These are phyloP conservation scores for Setaria italica DNA, from an alignment of 202 grass and related monocot species.

Conservation along the genomic window DNA sequence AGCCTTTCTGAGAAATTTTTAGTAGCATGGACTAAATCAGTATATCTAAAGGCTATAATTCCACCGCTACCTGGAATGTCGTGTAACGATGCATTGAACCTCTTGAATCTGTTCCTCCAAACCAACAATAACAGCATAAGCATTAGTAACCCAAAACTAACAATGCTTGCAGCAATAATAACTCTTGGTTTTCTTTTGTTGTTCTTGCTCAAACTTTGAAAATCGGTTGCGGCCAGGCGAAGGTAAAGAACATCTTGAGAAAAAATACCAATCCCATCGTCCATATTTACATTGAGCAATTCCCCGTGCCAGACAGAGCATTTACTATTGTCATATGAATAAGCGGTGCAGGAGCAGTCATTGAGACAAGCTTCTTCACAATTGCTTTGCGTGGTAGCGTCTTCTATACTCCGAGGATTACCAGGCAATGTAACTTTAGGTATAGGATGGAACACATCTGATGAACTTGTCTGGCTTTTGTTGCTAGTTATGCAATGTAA, in stretches of 20 bases:
- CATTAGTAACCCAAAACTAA: not conserved
- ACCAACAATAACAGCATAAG: not conserved
- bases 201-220: not conserved
- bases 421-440: not conserved
- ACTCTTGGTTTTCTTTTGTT: not conserved
- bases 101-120: not conserved
- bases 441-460: slow-evolving; percentile 2
- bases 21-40: slow-evolving; percentile 26
- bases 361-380: not conserved
- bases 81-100: not conserved
- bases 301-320: slow-evolving; percentile 35
- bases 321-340: not conserved
- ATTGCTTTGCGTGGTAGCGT: not conserved
- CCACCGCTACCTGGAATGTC: not conserved
- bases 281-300: not conserved
- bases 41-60: slow-evolving; percentile 24
- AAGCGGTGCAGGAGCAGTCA: slow-evolving; percentile 10
- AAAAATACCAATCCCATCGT: not conserved
- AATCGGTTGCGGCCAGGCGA: not conserved
- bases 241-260: slow-evolving; percentile 28
- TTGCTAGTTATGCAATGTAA: not conserved
- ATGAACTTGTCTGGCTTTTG: not conserved
- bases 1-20: slow-evolving; percentile 49
- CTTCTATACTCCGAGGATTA: not conserved
- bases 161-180: not conserved